A percentile compares a stretch with the other conserved stretches of the same genome.
Evolutionary conservation across 148 eudicot genomes (phyloP).

Genomic region (Amaranthus hypochondriacus): DNA sequence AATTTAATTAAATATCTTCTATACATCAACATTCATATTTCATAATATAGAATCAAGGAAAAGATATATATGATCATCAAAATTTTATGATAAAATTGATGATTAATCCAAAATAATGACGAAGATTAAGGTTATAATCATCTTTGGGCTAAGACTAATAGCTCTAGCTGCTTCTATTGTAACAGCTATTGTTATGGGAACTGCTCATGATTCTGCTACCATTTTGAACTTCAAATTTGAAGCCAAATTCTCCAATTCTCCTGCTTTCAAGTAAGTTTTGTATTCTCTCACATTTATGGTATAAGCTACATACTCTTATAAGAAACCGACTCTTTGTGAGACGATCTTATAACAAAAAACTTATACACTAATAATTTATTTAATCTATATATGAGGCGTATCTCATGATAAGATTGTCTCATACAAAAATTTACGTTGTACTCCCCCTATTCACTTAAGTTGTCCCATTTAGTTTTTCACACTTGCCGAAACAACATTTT

Average conservation of each 20-base stretch:
- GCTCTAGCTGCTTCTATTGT: constrained; percentile 50
- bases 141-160: constrained; percentile 56
- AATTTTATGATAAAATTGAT: neutral
- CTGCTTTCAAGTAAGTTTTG: constrained; percentile 60
- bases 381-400: no score
- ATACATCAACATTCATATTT: neutral
- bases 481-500: no score
- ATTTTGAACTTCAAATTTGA: constrained; percentile 55
- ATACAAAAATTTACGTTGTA: no score
- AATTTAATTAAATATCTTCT: neutral
- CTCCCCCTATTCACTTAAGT: no score
- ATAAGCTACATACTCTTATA: neutral
- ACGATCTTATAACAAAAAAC: no score
- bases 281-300: neutral
- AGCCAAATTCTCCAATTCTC: constrained; percentile 67
- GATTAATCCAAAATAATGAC: constrained; percentile 29
- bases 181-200: constrained; percentile 62
- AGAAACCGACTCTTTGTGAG: no score
- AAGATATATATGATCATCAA: neutral
- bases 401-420: no score
- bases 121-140: constrained; percentile 38
- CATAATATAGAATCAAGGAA: neutral
- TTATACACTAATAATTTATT: no score
- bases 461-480: no score
- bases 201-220: constrained; percentile 60